phyloP scores from a whole-genome alignment of 1,139 yeast species.

The Saccharomyces hybrid region DNA sequence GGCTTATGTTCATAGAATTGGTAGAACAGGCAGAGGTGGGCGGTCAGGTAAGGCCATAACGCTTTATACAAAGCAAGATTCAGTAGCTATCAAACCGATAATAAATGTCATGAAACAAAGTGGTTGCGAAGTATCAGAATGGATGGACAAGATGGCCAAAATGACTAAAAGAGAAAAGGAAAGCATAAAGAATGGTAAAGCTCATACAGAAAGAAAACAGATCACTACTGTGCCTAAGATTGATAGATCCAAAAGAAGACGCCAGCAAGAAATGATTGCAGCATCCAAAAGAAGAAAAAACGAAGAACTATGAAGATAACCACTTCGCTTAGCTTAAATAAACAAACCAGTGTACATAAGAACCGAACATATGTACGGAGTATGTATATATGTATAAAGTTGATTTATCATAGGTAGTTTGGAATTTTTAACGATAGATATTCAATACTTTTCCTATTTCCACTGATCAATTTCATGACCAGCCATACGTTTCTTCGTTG shows the following conservation, averaged over 20 bases:
- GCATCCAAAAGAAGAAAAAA: slow-evolving; percentile 62
- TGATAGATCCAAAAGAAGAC: slow-evolving; percentile 55
- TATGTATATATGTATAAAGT: too few relatives aligned
- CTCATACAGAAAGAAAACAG: slow-evolving; percentile 41
- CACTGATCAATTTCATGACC: background rate
- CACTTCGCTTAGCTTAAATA: too few relatives aligned
- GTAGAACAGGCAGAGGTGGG: slow-evolving; percentile 98
- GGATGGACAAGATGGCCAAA: slow-evolving; percentile 79
- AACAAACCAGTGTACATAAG: too few relatives aligned
- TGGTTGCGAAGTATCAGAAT: slow-evolving; percentile 63
- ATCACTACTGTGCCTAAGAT: slow-evolving; percentile 83
- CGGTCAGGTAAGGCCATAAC: slow-evolving; percentile 81
- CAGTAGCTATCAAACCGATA: slow-evolving; percentile 66
- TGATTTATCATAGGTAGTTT: background rate
- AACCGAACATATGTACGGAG: too few relatives aligned
- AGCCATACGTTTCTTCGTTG: background rate
- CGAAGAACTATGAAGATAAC: background rate
- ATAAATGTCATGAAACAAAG: slow-evolving; percentile 93
- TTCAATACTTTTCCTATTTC: background rate
- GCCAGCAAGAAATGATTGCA: slow-evolving; percentile 63
- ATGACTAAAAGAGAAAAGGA: slow-evolving; percentile 61
- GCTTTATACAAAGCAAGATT: slow-evolving; percentile 86
- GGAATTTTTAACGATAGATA: too few relatives aligned
- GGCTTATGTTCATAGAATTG: slow-evolving; percentile 94
- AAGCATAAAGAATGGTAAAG: slow-evolving; percentile 47